phyloP scores from a whole-genome alignment of 192 early-diverging fungal species.

The Gonapodya sp. region DNA sequence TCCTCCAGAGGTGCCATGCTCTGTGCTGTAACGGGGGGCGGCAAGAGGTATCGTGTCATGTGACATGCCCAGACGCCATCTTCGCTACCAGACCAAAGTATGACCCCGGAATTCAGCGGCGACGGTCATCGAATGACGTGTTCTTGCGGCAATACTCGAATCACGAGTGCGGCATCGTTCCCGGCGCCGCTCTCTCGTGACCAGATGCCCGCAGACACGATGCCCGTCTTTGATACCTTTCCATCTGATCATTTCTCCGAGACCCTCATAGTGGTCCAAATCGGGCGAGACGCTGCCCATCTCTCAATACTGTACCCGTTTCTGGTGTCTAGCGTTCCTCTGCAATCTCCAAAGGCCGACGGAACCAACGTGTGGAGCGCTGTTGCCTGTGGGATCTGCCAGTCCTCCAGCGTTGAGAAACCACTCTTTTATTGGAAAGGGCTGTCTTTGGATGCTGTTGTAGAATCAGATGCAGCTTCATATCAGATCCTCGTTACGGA shows the following conservation, averaged over 20 bases:
- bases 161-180: background rate
- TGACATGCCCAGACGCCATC: no score
- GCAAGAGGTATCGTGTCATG: no score
- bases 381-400: background rate
- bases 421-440: background rate
- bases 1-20: no score
- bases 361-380: background rate
- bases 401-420: background rate
- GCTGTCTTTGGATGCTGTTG: background rate
- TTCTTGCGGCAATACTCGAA: background rate
- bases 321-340: background rate
- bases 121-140: no score
- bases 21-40: no score
- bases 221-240: background rate
- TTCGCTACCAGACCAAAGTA: no score
- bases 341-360: background rate
- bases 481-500: background rate
- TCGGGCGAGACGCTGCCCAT: background rate
- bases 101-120: no score
- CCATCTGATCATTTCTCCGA: background rate
- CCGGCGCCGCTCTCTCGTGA: background rate
- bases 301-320: background rate
- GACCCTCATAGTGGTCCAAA: background rate
- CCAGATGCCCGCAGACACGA: background rate
- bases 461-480: background rate